These are phyloP conservation scores for Lentinula sp. DNA, from an alignment of 768 basidiomycete genomes.

Conservation along the genomic window DNA sequence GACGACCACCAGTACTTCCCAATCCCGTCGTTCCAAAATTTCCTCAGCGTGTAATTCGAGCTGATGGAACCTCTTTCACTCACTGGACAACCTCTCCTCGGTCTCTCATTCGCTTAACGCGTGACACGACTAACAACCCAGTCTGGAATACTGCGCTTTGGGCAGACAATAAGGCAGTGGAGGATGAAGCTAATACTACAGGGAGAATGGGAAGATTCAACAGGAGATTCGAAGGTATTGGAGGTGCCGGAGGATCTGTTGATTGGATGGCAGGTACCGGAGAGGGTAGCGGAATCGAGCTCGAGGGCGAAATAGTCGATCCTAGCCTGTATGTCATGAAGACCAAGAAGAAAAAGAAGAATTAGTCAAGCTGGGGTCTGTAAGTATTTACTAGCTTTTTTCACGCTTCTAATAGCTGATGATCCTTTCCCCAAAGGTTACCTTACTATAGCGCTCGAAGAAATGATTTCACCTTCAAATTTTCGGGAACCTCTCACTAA, in stretches of 20 bases:
- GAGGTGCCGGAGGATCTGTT: slow-evolving; percentile 22
- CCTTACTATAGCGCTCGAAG: no score
- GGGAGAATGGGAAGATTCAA: slow-evolving; percentile 81
- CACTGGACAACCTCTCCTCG: slow-evolving; percentile 89
- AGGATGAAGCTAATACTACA: slow-evolving; percentile 65
- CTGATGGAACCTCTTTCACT: slow-evolving; percentile 84
- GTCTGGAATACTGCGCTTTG: slow-evolving; percentile 70
- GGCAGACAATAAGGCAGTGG: slow-evolving; percentile 43
- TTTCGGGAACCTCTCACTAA: no score
- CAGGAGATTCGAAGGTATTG: slow-evolving; percentile 57
- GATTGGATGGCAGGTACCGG: slow-evolving; percentile 28
- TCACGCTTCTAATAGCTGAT: background rate
- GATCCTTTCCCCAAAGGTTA: background rate
- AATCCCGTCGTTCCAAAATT: slow-evolving; percentile 83
- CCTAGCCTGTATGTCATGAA: slow-evolving; percentile 8
- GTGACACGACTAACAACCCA: slow-evolving; percentile 87
- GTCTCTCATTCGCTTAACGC: slow-evolving; percentile 67
- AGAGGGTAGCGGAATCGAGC: background rate
- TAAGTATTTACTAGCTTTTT: background rate
- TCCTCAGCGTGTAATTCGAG: slow-evolving; percentile 78
- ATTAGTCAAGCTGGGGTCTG: background rate
- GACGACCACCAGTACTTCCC: slow-evolving; percentile 61
- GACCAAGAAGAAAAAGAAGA: slow-evolving; percentile 7
- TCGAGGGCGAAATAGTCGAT: slow-evolving; percentile 11
- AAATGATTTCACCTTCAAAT: no score